Conservation (phyloP, 2,329 filamentous ascomycete species). For the Drechslerella stenobrocha region DNA sequence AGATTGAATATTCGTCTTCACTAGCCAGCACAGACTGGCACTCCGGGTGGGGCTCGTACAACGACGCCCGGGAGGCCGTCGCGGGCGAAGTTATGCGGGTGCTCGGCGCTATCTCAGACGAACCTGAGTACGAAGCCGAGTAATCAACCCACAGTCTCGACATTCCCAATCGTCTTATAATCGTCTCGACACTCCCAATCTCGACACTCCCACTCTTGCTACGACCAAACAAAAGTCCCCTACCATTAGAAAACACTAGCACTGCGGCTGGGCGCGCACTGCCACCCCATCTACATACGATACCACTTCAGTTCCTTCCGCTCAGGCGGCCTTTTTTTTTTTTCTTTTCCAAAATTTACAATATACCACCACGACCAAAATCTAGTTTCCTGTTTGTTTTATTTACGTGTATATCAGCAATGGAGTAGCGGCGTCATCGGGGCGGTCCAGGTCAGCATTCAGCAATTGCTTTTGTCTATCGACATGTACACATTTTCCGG, state of each 20-base stretch:
- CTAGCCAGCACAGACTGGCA: slow-evolving; percentile 44
- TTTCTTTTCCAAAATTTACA: background rate
- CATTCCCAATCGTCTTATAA: too few relatives aligned
- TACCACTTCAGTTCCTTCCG: too few relatives aligned
- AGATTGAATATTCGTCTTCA: slow-evolving; percentile 44
- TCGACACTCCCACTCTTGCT: too few relatives aligned
- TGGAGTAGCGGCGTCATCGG: slow-evolving; percentile 27
- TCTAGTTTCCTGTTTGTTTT: slow-evolving; percentile 1
- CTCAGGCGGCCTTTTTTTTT: too few relatives aligned
- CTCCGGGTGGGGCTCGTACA: slow-evolving; percentile 45
- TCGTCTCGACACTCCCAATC: too few relatives aligned
- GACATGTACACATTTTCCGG: background rate
- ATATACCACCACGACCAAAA: background rate
- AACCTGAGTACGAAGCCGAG: slow-evolving; percentile 43
- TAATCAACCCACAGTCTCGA: too few relatives aligned
- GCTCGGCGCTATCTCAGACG: slow-evolving; percentile 40
- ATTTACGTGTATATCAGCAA: slow-evolving; percentile 14
- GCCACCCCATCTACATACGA: too few relatives aligned
- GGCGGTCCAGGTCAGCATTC: too few relatives aligned
- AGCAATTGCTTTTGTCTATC: slow-evolving; percentile 7
- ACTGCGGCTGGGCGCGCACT: too few relatives aligned
- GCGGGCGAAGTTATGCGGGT: slow-evolving; percentile 40
- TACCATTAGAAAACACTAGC: too few relatives aligned
- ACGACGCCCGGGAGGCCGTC: slow-evolving; percentile 45
- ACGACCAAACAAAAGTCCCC: too few relatives aligned